Percentiles rank a stretch among this genome's conserved stretches.
Conservation (phyloP, 1,284 basidiomycete genomes). For the Mycena citricolor region DNA sequence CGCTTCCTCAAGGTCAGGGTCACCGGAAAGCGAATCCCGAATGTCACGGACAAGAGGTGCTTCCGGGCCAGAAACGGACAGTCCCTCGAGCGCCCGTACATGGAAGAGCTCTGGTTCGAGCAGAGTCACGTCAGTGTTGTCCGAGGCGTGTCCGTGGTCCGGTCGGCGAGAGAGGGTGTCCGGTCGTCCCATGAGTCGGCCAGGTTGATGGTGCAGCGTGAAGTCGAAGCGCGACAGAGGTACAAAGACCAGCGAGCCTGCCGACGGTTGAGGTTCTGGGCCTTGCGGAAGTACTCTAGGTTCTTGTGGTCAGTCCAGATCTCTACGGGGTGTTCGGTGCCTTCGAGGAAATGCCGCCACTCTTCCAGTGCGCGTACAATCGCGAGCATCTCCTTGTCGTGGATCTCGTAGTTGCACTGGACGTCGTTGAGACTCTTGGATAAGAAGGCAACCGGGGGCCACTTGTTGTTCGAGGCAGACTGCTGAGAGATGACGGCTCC, state of each 20-base stretch:
- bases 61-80: slow-evolving; percentile 1
- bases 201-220: slow-evolving; percentile 38
- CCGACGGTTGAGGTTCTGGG: slow-evolving; percentile 18
- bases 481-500: slow-evolving; percentile 27
- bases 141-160: slow-evolving; percentile 13
- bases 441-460: slow-evolving; percentile 27
- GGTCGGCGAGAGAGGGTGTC: slow-evolving; percentile 17
- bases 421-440: slow-evolving; percentile 26
- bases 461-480: slow-evolving; percentile 21
- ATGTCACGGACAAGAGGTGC: slow-evolving; percentile 2
- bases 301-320: slow-evolving; percentile 38
- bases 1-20: slow-evolving; percentile 7
- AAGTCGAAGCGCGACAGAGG: slow-evolving; percentile 38
- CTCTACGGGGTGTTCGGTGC: slow-evolving; percentile 25
- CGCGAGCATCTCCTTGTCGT: slow-evolving; percentile 35
- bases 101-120: slow-evolving; percentile 6
- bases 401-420: slow-evolving; percentile 32
- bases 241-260: slow-evolving; percentile 20
- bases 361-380: slow-evolving; percentile 38
- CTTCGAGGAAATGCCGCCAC: slow-evolving; percentile 41
- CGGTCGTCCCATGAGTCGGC: slow-evolving; percentile 25
- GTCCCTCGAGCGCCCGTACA: slow-evolving; percentile 1
- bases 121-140: slow-evolving; percentile 16
- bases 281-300: slow-evolving; percentile 19
- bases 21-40: not conserved